These are phyloP conservation scores for Coemansia biformis DNA, from an alignment of 192 early-diverging fungal species.

Conservation along the genomic window DNA sequence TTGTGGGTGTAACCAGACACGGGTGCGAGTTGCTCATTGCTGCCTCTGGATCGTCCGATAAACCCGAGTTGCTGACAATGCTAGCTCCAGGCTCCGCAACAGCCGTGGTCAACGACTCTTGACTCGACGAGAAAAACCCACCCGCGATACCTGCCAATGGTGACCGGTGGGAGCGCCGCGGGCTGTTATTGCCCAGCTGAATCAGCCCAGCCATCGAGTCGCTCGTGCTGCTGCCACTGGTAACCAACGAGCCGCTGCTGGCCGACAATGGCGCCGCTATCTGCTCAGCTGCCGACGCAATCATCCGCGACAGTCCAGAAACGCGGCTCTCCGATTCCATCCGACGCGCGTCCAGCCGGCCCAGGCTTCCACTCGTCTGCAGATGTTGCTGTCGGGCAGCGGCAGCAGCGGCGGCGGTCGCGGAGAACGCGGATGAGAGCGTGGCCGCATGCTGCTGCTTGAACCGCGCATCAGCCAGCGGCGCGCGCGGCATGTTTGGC, in stretches of 20 bases:
- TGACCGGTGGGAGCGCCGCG: constrained; percentile 25
- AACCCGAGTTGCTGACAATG: constrained; percentile 1
- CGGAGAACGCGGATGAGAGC: background rate
- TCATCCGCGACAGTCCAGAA: constrained; percentile 29
- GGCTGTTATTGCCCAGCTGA: constrained; percentile 7
- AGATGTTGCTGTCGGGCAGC: no score
- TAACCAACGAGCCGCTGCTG: background rate
- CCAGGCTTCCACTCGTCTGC: background rate
- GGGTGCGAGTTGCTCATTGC: background rate
- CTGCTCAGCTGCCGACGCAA: no score
- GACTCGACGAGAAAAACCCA: constrained; percentile 38
- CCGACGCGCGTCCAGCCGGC: no score
- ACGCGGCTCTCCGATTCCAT: constrained; percentile 18
- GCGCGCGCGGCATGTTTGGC: background rate
- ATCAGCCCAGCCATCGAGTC: constrained; percentile 10
- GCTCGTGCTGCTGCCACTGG: no score
- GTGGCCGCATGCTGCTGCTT: constrained; percentile 1
- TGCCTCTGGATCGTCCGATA: background rate
- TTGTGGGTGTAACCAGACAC: constrained; percentile 10
- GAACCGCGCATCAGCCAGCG: constrained; percentile 4
- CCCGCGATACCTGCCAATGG: constrained; percentile 27
- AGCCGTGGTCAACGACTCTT: constrained; percentile 24
- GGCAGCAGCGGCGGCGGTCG: no score
- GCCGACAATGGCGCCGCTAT: no score
- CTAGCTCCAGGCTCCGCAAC: constrained; percentile 9